Conservation (phyloP, 768 basidiomycete genomes). For the Xerocomus spinulosus region DNA sequence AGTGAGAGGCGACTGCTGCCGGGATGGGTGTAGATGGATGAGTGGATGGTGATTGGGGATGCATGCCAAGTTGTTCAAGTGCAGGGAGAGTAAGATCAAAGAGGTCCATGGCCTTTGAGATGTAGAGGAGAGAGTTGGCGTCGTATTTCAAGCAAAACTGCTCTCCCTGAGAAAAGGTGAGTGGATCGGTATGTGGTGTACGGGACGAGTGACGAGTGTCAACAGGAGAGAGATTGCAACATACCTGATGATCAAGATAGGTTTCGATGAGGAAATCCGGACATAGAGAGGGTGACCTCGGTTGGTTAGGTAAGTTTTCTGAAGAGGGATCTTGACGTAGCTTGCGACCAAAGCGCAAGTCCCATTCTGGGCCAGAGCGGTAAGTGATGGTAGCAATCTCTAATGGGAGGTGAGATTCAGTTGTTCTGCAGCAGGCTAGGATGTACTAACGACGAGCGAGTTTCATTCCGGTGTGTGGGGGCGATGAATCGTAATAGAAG, state of each 20-base stretch:
- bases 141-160: constrained; percentile 98
- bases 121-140: constrained; percentile 97
- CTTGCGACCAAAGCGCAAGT: constrained; percentile 90
- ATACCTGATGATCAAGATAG: constrained; percentile 87
- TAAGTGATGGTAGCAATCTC: constrained; percentile 99
- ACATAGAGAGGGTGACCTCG: constrained; percentile 68
- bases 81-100: constrained; percentile 90
- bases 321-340: constrained; percentile 35
- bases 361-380: constrained; percentile 99
- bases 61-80: constrained; percentile 63
- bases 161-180: constrained; percentile 59
- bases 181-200: neutral
- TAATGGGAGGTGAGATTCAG: constrained; percentile 27
- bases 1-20: constrained; percentile 41
- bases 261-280: constrained; percentile 99
- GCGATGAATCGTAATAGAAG: constrained; percentile 93
- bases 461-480: constrained; percentile 98
- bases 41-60: constrained; percentile 17
- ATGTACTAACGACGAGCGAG: constrained; percentile 81
- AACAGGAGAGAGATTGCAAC: constrained; percentile 1
- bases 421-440: neutral
- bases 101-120: constrained; percentile 98
- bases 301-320: constrained; percentile 5
- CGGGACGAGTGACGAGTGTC: too few relatives aligned
- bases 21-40: constrained; percentile 17